Evolutionary conservation across 2,329 filamentous ascomycete genomes (phyloP).

Genomic region (Teratosphaeriaceae sp.): DNA sequence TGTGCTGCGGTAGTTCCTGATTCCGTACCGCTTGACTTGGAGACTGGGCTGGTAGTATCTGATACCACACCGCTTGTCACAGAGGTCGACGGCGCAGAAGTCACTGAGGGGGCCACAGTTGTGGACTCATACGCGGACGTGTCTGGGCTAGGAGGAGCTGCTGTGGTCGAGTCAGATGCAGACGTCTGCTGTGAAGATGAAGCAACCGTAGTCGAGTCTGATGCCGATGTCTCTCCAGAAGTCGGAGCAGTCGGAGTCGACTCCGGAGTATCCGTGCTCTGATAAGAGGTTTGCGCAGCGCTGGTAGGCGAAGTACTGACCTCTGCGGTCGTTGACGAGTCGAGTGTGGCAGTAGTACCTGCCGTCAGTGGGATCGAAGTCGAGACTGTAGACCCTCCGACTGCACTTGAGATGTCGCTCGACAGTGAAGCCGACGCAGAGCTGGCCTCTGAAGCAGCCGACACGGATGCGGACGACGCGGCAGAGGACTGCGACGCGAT

Average conservation of each 20-base stretch:
- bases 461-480: slow-evolving; percentile 1
- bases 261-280: background rate
- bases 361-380: slow-evolving; percentile 9
- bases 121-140: background rate
- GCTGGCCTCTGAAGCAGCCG: background rate
- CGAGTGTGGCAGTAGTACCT: slow-evolving; percentile 5
- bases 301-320: background rate
- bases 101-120: background rate
- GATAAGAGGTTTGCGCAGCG: background rate
- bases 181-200: background rate
- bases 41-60: no score
- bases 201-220: background rate
- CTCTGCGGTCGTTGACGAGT: background rate
- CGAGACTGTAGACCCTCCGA: slow-evolving; percentile 1
- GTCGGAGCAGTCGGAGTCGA: background rate
- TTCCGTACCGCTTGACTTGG: no score
- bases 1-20: background rate
- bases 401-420: background rate
- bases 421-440: background rate
- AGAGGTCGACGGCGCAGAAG: background rate
- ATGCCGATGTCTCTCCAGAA: background rate
- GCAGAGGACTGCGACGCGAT: background rate
- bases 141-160: background rate
- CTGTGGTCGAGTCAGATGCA: background rate
- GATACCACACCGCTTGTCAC: no score